A percentile compares a stretch with the other conserved stretches of the same genome.
Conservation (phyloP, 1,284 basidiomycete genomes). For the Ustilago bromivora region DNA sequence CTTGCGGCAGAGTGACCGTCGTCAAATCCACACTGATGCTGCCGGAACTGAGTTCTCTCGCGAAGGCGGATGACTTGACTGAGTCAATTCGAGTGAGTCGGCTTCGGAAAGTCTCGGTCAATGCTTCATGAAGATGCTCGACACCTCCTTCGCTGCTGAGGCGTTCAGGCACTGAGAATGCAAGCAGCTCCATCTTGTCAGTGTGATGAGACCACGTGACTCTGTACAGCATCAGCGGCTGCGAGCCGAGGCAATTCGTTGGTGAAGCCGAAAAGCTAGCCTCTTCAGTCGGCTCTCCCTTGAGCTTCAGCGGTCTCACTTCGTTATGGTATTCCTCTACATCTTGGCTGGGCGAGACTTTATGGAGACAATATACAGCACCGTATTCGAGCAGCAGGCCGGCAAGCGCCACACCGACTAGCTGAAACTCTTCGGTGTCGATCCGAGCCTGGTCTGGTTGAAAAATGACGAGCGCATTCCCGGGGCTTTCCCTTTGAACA, state of each 20-base stretch:
- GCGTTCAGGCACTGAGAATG: conserved; percentile 29
- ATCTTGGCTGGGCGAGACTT: background rate
- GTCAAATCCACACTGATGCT: conserved; percentile 4
- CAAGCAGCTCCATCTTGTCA: conserved; percentile 13
- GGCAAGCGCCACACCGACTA: conserved; percentile 29
- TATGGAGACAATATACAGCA: conserved; percentile 27
- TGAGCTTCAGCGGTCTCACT: background rate
- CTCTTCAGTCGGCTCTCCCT: background rate
- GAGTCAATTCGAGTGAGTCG: background rate
- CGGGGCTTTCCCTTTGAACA: background rate
- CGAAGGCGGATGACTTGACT: background rate
- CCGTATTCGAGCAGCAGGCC: conserved; percentile 37
- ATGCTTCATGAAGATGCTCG: background rate
- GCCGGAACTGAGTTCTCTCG: background rate
- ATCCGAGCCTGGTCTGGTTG: background rate
- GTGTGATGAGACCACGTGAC: conserved; percentile 7
- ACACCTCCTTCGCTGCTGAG: background rate
- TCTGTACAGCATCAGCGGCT: conserved; percentile 20
- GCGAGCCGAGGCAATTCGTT: conserved; percentile 24
- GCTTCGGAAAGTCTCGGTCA: conserved; percentile 10
- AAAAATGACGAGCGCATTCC: conserved; percentile 15
- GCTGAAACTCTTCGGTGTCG: conserved; percentile 4
- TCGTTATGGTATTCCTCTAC: conserved; percentile 1
- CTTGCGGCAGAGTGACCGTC: conserved; percentile 21
- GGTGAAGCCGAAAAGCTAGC: conserved; percentile 17